These are phyloP conservation scores for Penicillium cinerascens DNA, from an alignment of 495 filamentous ascomycete species.

Conservation along the genomic window DNA sequence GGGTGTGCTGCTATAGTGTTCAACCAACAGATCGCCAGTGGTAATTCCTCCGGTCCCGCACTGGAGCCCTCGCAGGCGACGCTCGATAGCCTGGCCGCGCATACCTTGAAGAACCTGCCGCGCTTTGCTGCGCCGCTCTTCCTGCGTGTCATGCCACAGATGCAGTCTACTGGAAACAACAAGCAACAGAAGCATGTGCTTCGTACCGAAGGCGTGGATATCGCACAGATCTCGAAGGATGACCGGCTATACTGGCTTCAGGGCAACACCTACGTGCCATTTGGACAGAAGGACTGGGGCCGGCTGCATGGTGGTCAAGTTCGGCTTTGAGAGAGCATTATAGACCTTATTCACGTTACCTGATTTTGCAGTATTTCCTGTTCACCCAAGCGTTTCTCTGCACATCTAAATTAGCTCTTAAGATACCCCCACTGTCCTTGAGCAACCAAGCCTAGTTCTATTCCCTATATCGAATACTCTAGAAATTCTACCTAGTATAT, in stretches of 20 bases:
- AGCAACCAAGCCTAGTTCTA: background rate
- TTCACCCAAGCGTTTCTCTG: background rate
- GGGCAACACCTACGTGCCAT: conserved; percentile 62
- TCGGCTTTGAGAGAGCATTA: conserved; percentile 50
- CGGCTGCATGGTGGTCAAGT: conserved; percentile 63
- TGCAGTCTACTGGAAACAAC: conserved; percentile 75
- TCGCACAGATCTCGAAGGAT: conserved; percentile 44
- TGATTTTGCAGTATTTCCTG: background rate
- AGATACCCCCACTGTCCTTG: conserved; percentile 10
- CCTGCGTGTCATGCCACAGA: conserved; percentile 58
- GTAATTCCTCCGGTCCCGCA: conserved; percentile 18
- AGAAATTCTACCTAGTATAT: background rate
- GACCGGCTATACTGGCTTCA: conserved; percentile 71
- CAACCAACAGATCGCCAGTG: conserved; percentile 38
- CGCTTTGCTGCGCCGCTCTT: conserved; percentile 78
- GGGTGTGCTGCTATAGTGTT: conserved; percentile 75
- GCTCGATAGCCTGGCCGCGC: conserved; percentile 56
- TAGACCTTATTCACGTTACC: background rate
- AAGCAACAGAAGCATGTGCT: conserved; percentile 78
- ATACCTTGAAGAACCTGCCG: conserved; percentile 59
- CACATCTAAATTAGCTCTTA: background rate
- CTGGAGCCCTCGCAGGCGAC: conserved; percentile 36
- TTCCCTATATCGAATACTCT: background rate
- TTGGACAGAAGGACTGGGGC: conserved; percentile 64
- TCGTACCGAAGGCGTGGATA: conserved; percentile 71